Base-by-base conservation (phyloP, 2,329 filamentous ascomycete species). In the Colletotrichum sansevieriae region DNA sequence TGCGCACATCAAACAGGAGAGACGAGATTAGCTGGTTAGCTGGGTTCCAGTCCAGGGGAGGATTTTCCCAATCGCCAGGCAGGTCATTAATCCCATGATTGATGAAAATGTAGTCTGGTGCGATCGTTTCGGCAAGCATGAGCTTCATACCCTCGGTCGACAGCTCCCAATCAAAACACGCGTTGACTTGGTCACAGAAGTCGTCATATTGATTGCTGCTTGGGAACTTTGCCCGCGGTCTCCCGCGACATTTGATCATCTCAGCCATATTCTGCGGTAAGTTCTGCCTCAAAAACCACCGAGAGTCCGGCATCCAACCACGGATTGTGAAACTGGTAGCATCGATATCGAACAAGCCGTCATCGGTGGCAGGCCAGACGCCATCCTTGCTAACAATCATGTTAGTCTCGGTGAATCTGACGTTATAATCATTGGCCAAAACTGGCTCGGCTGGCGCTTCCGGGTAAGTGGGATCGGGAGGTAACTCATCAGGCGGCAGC, bases 101-200 rank as follows among this genome's bases (percentile, higher is more conserved):
- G 56, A 85, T 78, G 68, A 80, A 84, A 18, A 77, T 74, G 56
- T 80, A 78, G 2, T 78, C 75, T 0, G 81, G 80, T 12, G 74
- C 76, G 11, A 81, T 73, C 8, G 73, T 76, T n/a, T 73, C 76
- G 11, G 74, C 72, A 22, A 74, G 71, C 58, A 83, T 74, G 12
- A 80, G 57, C 12, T 75, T 76, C 18, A 70, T 74, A 2, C 80
- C 81, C 35, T 76, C 69, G 8, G 71, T 67, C 3, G 82, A 82
- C 58, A 81, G 74, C 71, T 89, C 87, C 80, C 85, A 83, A 18
- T 77, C 77, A 37, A 80, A 76, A 57, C 83, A 84, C 9, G 78
- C 78, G 35, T 80, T 77, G 44, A 85, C 72, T 41, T 76, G 68
- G 25, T 71, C 70, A 35, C 73, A 70, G 59, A 82, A 81, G 18